These are phyloP conservation scores for Kluyveromyces sp. DNA, from an alignment of 1,139 yeast genomes.

Conservation along the genomic window DNA sequence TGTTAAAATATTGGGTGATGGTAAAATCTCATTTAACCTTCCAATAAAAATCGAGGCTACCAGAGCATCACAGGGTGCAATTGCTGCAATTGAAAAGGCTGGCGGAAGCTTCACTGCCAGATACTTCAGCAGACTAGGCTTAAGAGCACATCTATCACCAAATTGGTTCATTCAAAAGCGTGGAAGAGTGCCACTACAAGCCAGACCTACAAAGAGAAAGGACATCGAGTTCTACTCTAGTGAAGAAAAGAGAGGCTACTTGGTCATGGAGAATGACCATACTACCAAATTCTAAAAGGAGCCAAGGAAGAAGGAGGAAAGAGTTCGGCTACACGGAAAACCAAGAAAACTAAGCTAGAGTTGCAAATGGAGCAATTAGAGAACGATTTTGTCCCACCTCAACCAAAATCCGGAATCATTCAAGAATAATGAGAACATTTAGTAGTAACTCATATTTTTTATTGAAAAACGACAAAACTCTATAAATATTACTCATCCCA, in stretches of 20 bases:
- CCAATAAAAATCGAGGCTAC: conserved; percentile 75
- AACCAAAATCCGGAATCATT: conserved; percentile 6
- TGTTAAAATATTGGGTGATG: conserved; percentile 70
- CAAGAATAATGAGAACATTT: conserved; percentile 7
- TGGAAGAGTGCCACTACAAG: conserved; percentile 76
- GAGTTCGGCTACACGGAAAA: conserved; percentile 12
- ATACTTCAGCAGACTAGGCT: conserved; percentile 58
- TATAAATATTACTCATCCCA: too few species aligned
- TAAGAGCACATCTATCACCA: conserved; percentile 73
- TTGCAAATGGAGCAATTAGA: conserved; percentile 19
- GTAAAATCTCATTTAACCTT: conserved; percentile 47
- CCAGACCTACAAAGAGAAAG: conserved; percentile 79
- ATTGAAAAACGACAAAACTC: too few species aligned
- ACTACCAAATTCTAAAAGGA: conserved; percentile 24
- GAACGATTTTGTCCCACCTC: conserved; percentile 4
- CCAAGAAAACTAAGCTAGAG: conserved; percentile 22
- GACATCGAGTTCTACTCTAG: conserved; percentile 73
- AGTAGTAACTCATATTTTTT: not conserved
- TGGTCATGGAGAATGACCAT: conserved; percentile 35
- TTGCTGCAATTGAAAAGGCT: conserved; percentile 57
- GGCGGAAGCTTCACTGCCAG: conserved; percentile 72
- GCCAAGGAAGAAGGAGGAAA: conserved; percentile 20
- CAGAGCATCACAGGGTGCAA: conserved; percentile 69
- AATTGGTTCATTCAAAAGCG: conserved; percentile 55
- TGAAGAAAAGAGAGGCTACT: conserved; percentile 68